Evolutionary conservation across 805 yeast species (phyloP).

Genomic region (Sugiyamaella marilandica): DNA sequence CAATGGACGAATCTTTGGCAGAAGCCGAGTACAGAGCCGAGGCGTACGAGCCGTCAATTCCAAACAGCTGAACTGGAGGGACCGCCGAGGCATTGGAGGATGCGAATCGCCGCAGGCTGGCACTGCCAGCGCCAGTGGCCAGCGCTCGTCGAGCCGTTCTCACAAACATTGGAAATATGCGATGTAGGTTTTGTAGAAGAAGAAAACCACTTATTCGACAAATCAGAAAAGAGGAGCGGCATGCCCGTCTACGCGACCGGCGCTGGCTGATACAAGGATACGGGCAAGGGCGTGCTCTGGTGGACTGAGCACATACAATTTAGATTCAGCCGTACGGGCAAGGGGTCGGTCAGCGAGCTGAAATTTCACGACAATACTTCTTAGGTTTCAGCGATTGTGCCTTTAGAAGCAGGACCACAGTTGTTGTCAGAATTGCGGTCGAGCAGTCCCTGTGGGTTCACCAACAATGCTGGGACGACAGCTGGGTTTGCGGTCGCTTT

Average conservation of each 20-base stretch:
- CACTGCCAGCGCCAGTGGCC: conserved; percentile 9
- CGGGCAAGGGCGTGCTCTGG: neutral
- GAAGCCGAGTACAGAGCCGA: conserved; percentile 91
- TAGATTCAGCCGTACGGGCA: no score
- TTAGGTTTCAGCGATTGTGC: no score
- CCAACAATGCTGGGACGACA: neutral
- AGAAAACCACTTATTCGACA: neutral
- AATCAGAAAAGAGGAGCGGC: neutral
- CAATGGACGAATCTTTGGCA: conserved; percentile 71
- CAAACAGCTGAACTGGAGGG: conserved; percentile 91
- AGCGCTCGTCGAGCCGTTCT: conserved; percentile 9
- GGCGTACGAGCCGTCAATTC: conserved; percentile 96
- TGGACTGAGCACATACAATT: no score
- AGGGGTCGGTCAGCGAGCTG: no score
- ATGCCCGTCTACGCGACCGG: neutral
- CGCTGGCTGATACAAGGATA: neutral
- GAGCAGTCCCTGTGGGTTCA: no score
- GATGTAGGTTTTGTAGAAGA: neutral
- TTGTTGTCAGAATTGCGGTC: no score
- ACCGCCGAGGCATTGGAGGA: conserved; percentile 56
- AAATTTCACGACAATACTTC: no score
- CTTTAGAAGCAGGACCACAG: no score
- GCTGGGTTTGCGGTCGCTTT: neutral
- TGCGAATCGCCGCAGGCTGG: conserved; percentile 7
- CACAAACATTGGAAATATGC: conserved; percentile 8